These are phyloP conservation scores for Haplographium delicatum DNA, from an alignment of 495 filamentous ascomycete species.

Conservation along the genomic window DNA sequence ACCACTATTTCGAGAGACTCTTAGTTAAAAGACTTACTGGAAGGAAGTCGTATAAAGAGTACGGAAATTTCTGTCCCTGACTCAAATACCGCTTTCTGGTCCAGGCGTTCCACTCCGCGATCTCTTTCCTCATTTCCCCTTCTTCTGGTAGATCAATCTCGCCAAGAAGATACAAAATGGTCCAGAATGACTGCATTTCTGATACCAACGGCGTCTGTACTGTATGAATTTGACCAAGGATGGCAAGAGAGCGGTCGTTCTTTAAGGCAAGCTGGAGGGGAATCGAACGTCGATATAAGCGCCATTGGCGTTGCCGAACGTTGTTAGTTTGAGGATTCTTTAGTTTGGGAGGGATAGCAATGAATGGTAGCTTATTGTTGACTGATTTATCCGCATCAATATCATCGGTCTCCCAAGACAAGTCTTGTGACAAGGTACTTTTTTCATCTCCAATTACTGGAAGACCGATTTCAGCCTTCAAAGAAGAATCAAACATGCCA, in stretches of 20 bases:
- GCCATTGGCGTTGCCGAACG: not conserved
- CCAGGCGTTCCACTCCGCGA: constrained; percentile 5
- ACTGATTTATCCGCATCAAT: not conserved
- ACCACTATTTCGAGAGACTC: no score
- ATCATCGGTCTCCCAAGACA: constrained; percentile 1
- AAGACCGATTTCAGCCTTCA: no score
- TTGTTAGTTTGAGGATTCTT: not conserved
- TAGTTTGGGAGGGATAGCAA: no score
- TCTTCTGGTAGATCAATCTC: not conserved
- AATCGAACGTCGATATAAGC: not conserved
- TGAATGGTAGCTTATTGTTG: not conserved
- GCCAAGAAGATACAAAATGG: not conserved
- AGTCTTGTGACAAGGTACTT: no score
- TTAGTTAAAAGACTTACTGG: no score
- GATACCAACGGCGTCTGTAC: not conserved
- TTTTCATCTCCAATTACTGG: no score
- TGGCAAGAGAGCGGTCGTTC: not conserved
- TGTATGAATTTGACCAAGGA: constrained; percentile 1
- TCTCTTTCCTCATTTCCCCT: constrained; percentile 4
- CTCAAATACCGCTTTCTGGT: not conserved
- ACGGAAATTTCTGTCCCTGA: not conserved
- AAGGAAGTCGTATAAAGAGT: no score
- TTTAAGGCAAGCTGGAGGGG: not conserved
- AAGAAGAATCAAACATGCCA: no score
- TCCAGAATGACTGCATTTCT: not conserved